phyloP scores from a whole-genome alignment of 2,329 filamentous ascomycete species.

The Phyllosticta citrichinensis region DNA sequence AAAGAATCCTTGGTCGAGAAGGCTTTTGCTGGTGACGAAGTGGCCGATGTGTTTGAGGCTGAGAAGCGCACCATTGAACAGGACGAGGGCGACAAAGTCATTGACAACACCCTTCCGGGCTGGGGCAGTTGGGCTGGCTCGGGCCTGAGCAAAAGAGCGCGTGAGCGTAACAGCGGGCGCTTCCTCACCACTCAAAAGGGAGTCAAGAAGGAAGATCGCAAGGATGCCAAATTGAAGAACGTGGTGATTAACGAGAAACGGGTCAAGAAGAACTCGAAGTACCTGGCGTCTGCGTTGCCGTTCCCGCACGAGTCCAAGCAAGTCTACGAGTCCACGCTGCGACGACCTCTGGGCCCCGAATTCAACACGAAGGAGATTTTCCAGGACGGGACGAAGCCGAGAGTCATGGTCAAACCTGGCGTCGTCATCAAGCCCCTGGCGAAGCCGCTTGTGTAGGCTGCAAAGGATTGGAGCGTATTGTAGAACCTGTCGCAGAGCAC shows the following conservation, averaged over 20 bases:
- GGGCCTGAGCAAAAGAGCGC: slow-evolving; percentile 61
- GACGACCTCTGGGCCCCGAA: slow-evolving; percentile 82
- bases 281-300: slow-evolving; percentile 72
- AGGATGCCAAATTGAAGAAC: slow-evolving; percentile 69
- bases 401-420: slow-evolving; percentile 83
- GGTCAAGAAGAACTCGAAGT: slow-evolving; percentile 83
- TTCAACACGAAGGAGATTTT: slow-evolving; percentile 96
- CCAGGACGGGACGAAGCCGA: slow-evolving; percentile 80
- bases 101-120: slow-evolving; percentile 79
- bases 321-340: slow-evolving; percentile 83
- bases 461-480: slow-evolving; percentile 1
- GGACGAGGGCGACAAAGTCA: slow-evolving; percentile 72
- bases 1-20: slow-evolving; percentile 62
- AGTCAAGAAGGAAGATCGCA: slow-evolving; percentile 65
- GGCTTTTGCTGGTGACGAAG: slow-evolving; percentile 80
- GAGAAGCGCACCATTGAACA: slow-evolving; percentile 65
- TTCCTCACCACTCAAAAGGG: slow-evolving; percentile 55
- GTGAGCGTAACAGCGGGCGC: slow-evolving; percentile 40
- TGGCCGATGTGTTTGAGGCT: slow-evolving; percentile 65
- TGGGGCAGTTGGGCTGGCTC: slow-evolving; percentile 91
- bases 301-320: slow-evolving; percentile 79
- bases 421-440: slow-evolving; percentile 77
- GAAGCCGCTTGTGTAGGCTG: slow-evolving; percentile 51
- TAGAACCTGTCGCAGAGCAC: slow-evolving; percentile 8
- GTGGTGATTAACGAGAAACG: slow-evolving; percentile 92